These are phyloP conservation scores for Jackrogersella multiformis DNA, from an alignment of 495 filamentous ascomycete species.

Conservation along the genomic window DNA sequence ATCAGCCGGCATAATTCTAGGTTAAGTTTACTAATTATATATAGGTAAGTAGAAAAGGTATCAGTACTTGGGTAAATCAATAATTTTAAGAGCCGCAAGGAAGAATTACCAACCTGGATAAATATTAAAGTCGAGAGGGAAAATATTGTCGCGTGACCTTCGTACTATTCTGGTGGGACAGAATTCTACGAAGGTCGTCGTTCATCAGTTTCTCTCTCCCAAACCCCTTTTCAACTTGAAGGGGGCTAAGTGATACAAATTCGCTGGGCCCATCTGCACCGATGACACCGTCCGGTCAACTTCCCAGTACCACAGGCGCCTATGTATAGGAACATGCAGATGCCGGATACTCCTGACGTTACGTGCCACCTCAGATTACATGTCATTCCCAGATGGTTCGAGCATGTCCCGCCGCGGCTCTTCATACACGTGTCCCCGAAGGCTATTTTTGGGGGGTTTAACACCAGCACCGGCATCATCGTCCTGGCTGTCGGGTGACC, in stretches of 20 bases:
- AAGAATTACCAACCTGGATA: too few species aligned
- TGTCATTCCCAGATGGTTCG: neutral
- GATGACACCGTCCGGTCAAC: constrained; percentile 7
- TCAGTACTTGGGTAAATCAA: too few species aligned
- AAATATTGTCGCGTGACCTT: constrained; percentile 32
- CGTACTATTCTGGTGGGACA: constrained; percentile 20
- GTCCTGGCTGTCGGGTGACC: constrained; percentile 4
- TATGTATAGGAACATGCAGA: constrained; percentile 24
- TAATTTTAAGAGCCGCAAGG: too few species aligned
- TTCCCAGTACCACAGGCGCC: constrained; percentile 20
- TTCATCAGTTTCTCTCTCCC: constrained; percentile 8
- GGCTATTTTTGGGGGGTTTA: neutral
- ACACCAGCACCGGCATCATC: neutral
- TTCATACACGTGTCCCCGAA: constrained; percentile 28
- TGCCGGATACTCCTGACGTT: neutral
- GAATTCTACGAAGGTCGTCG: neutral
- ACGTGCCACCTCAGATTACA: constrained; percentile 20
- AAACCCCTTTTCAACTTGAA: too few species aligned
- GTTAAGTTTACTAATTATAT: too few species aligned
- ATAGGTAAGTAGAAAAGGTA: too few species aligned
- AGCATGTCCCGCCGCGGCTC: constrained; percentile 3
- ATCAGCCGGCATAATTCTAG: too few species aligned
- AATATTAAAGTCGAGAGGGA: too few species aligned
- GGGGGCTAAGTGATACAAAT: neutral
- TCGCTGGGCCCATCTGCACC: constrained; percentile 1